phyloP scores from a whole-genome alignment of 192 early-diverging fungal genomes.

The Piromyces finnis region DNA sequence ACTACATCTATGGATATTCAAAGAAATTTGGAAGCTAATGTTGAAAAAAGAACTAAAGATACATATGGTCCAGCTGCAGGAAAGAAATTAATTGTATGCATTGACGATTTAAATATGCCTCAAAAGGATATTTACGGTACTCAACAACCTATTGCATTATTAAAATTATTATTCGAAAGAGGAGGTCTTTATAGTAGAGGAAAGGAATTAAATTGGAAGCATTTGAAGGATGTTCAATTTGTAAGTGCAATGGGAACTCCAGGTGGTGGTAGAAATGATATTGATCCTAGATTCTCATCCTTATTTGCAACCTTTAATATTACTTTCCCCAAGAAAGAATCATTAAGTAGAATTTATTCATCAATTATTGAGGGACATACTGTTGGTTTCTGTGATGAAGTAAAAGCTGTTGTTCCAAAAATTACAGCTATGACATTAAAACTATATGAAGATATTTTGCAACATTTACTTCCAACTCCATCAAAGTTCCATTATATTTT shows the following conservation, averaged over 20 bases:
- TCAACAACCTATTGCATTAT: conserved; percentile 37
- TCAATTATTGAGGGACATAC: conserved; percentile 32
- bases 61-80: conserved; percentile 35
- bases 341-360: conserved; percentile 26
- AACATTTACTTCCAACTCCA: conserved; percentile 36
- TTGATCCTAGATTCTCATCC: conserved; percentile 34
- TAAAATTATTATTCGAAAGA: conserved; percentile 36
- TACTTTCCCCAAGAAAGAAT: conserved; percentile 34
- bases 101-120: conserved; percentile 45
- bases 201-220: conserved; percentile 43
- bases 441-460: conserved; percentile 27
- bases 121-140: conserved; percentile 44
- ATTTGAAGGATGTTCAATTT: conserved; percentile 38
- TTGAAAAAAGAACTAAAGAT: conserved; percentile 41
- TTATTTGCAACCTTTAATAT: conserved; percentile 41
- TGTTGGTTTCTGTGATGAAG: conserved; percentile 19
- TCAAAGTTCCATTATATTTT: conserved; percentile 48
- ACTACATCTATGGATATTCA: conserved; percentile 40
- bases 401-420: conserved; percentile 6
- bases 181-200: conserved; percentile 37
- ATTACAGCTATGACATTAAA: conserved; percentile 3
- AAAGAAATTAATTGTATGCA: conserved; percentile 27
- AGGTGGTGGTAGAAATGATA: conserved; percentile 39
- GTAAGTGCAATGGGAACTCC: conserved; percentile 40
- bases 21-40: conserved; percentile 35